Evolutionary conservation across 129 eudicot genomes (phyloP), one percentile per base, ranked within the genome.

Genomic region (Escallonia rubra): DNA sequence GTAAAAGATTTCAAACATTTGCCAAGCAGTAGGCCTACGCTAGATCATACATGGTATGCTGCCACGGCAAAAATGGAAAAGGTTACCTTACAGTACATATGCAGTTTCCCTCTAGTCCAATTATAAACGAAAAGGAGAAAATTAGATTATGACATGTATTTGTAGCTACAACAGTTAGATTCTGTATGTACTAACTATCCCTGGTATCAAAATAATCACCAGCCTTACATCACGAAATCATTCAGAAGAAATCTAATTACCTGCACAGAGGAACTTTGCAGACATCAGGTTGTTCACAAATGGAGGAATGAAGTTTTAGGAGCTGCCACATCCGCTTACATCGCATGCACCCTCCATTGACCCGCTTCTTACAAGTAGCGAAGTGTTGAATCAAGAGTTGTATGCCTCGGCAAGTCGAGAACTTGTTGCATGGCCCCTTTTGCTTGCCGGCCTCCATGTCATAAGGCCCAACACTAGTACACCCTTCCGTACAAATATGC

Each of bases 261-360:
- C 98, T 94, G 99, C 99, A 94, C 14, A 94, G 76, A 15, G 99
- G 99, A 67, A 94, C 96, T 74, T 60, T 82, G 82, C 99, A 94
- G 63, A 52, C 66, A 60, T 85, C 99, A 13, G 90, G 73, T 16
- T 73, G 82, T 5, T 89, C 94, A 57, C 99, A 94, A 7, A 94
- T 82, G 34, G 90, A 90, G 50, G 99, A 63, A 63, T 94, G 99
- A 42, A 94, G 80, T 61, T 79, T 83, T 8, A 94, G 85, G 16
- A 94, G 89, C 55, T 94, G 99, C 97, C 90, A 90, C 93, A 94
- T 87, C 4, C 97, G 69, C 74, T 82, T 89, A 62, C 99, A 94
- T 40, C 89, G 59, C 43, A 74, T 64, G 70, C 99, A 94, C 14
- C 99, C 97, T 16, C 85, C 96, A 15, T 85, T 94, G 13, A 75